phyloP scores from a whole-genome alignment of 495 filamentous ascomycete genomes.

The Hypoxylon trugodes region DNA sequence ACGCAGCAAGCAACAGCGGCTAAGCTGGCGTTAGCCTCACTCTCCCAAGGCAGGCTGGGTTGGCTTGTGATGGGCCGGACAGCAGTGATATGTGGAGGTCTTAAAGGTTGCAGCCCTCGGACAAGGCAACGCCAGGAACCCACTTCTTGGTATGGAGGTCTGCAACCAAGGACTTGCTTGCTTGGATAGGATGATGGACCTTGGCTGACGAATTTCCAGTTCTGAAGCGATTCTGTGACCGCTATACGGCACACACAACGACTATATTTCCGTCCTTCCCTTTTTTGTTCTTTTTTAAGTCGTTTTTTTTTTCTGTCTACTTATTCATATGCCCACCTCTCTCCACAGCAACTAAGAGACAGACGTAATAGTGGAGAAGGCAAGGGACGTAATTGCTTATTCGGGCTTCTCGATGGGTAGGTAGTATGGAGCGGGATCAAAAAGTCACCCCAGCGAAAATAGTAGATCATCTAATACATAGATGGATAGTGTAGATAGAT shows the following conservation, averaged over 20 bases:
- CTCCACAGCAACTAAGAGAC: conserved; percentile 19
- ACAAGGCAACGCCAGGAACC: conserved; percentile 33
- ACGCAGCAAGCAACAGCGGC: conserved; percentile 35
- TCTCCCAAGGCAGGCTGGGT: conserved; percentile 28
- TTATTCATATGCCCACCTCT: conserved; percentile 9
- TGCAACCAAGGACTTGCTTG: conserved; percentile 31
- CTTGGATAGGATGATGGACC: conserved; percentile 16
- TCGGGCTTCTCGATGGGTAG: conserved; percentile 13
- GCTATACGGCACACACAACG: conserved; percentile 3
- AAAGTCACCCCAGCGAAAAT: conserved; percentile 26
- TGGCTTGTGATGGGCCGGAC: conserved; percentile 24
- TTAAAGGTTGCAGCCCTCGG: conserved; percentile 33
- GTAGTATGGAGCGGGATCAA: conserved; percentile 6
- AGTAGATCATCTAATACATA: no score
- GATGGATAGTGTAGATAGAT: conserved; percentile 27
- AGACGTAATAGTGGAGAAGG: conserved; percentile 39
- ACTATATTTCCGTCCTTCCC: conserved; percentile 20
- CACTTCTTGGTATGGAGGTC: conserved; percentile 32
- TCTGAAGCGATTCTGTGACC: conserved; percentile 15
- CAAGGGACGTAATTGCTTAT: conserved; percentile 27
- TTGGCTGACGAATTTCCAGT: conserved; percentile 31
- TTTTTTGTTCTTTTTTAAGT: conserved; percentile 2
- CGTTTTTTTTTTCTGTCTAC: background rate
- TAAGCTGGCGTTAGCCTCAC: conserved; percentile 42
- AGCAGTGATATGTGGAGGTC: conserved; percentile 34